Base-by-base conservation (phyloP, 192 early-diverging fungal species). In the Kickxella alabastrina region DNA sequence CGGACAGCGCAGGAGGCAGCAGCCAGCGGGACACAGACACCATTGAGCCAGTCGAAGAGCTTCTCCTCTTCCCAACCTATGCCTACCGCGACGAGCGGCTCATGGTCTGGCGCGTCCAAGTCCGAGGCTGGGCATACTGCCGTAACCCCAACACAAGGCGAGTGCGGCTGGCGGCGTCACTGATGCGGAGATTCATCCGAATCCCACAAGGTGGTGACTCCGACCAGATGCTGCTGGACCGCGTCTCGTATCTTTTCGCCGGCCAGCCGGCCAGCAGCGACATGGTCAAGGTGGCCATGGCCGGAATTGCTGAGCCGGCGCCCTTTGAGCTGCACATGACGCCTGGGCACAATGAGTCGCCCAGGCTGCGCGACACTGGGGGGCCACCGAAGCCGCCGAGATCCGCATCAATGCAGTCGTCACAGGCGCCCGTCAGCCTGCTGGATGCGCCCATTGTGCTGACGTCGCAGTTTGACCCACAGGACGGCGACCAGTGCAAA, bases 91-190 rank as follows among this genome's bases (percentile, higher is more conserved):
- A 75, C 52, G 72, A 75, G 43, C 56, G 61, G 36, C 52, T 68
- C 19, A 75, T 68, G 38, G 72, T 61, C 3, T 75, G 72, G 72
- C 52, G 72, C 4, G 61, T 75, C 22, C 72, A 75, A 21, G 65
- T 75, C 21, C 65, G 65, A 18, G 72, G 72, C 6, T 75, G 72
- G 72, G 65, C 25, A 10, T 75, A 55, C 21, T 53, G 65, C 34
- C 64, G 72, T 28, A 60, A 75, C 43, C 52, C 65, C 0, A 49
- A 22, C 6, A 54, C 65, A 3, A 34, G 60, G 17, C 59, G 62
- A 4, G 72, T 75, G 19, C 55, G 72, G 0, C 28, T 63, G 8
- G 59, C 72, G 0, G 61, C 64, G 1, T 35, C 65, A 28, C 55
- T 66, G 13, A 64, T 75, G 46, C 65, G 72, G 10, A 12, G 52